phyloP scores from a whole-genome alignment of 805 yeast species.

The Nakazawaea peltata region DNA sequence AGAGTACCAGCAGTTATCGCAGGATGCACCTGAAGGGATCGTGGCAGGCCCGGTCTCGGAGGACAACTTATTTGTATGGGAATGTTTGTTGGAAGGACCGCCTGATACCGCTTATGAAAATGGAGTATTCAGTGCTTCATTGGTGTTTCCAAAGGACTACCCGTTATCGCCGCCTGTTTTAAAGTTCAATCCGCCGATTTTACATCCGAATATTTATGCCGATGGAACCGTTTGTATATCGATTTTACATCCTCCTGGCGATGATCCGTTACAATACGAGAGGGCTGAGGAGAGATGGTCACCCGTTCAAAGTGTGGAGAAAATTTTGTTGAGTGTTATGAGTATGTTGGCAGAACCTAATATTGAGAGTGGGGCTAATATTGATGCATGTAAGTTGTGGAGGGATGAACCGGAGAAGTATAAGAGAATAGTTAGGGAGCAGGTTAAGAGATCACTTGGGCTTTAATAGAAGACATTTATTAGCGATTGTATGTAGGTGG shows the following conservation, averaged over 20 bases:
- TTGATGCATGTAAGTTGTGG: slow-evolving; percentile 79
- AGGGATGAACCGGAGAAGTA: slow-evolving; percentile 72
- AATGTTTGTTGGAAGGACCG: slow-evolving; percentile 43
- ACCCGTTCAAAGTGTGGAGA: slow-evolving; percentile 97
- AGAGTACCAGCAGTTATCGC: slow-evolving; percentile 79
- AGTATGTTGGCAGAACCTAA: slow-evolving; percentile 98
- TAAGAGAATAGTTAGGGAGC: slow-evolving; percentile 52
- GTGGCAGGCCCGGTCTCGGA: slow-evolving; percentile 78
- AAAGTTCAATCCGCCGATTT: slow-evolving; percentile 73
- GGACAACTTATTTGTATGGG: slow-evolving; percentile 43
- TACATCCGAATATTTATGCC: slow-evolving; percentile 90
- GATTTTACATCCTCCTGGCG: slow-evolving; percentile 93
- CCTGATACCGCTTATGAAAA: slow-evolving; percentile 40
- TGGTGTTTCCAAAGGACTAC: slow-evolving; percentile 86
- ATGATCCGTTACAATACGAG: slow-evolving; percentile 94
- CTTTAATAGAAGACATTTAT: slow-evolving; percentile 24
- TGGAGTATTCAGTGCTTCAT: slow-evolving; percentile 70
- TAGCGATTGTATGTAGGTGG: too few species aligned
- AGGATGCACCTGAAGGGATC: slow-evolving; percentile 91
- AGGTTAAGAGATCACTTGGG: slow-evolving; percentile 68
- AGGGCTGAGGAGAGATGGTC: slow-evolving; percentile 96
- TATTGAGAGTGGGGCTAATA: slow-evolving; percentile 91
- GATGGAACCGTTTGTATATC: slow-evolving; percentile 97
- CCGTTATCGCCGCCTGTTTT: slow-evolving; percentile 91
- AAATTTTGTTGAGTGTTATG: slow-evolving; percentile 84